Evolutionary conservation across 2,329 filamentous ascomycete species (phyloP), one percentile per base, ranked within the genome.

Genomic region (Exophiala phaeomuriformis): DNA sequence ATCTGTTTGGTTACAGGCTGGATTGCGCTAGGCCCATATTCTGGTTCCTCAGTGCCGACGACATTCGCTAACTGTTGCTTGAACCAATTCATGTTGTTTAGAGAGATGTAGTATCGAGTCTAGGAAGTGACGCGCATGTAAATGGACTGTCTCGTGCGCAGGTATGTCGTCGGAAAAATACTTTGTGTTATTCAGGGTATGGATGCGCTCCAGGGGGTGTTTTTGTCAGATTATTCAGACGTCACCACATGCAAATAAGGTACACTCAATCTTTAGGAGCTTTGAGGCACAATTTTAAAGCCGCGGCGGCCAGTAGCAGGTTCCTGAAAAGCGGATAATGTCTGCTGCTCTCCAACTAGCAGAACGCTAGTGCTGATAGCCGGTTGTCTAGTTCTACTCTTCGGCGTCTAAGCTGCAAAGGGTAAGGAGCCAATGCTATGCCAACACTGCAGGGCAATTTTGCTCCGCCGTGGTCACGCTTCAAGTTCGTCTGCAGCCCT

Each of bases 11-110:
- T 84, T 61, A 98, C 89, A 27, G 90, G 85, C 67, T 82, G 85
- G 71, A 97, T 88, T 65, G 90, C 91, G 5, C 83, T 80, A 47
- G 91, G 84, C 61, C 93, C 93, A 71, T 98, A 96, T 73, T 94
- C 87, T 68, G 91, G 91, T 78, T 96, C 90, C 72, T 95, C 87
- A 51, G 91, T 97, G 73, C 94, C 90, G 68, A 90, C 90, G 69
- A 95, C 90, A 72, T 90, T 80, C 67, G 79, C 78, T 67, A 82
- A 72, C 64, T 86, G 83, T 73, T 91, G 86, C 75, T 95, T 93
- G 65, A 90, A 85, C 90, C 90, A 96, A 77, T 89, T 93, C 77
- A 95, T 90, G 84, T 88, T 93, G 71, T 67, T 79, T 57, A 36
- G 31, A 37, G 41, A 39, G 19, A 9, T 52, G 56, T 39, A 39